Evolutionary conservation across 176 grass and related monocot species (phyloP), one percentile per base, ranked within the genome.

Genomic region (Ensete ventricosum): DNA sequence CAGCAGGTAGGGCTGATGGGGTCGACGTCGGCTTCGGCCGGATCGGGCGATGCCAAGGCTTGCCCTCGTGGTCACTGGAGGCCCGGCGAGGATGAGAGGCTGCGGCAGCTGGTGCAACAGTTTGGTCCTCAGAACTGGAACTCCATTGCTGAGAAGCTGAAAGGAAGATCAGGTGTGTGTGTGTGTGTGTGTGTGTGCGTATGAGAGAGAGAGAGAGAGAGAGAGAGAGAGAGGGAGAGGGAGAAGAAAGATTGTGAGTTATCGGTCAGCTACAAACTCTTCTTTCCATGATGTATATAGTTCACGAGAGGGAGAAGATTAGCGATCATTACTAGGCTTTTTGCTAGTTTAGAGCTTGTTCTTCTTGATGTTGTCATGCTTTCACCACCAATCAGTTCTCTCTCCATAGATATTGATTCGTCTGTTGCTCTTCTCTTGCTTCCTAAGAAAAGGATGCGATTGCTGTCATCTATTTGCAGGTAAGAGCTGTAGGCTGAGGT

Each of bases 91-190:
- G 93, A 97, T 66, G 88, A 97, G 77, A 88, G 88, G 77, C 77
- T 97, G 17, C 80, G 80, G 55, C 77, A 83, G 81, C 87, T 97
- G 2, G 88, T 97, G 8, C 77, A 93, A 23, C 82, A 93, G 88
- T 83, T 90, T 63, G 93, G 93, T 2, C 85, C 93, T 0, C 93
- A 97, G 85, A 97, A 97, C 75, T 97, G 93, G 93, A 97, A 97
- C 62, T 97, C 93, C 17, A 90, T 97, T 77, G 90, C 93, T n/a
- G 88, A 97, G 77, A 93, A 97, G 75, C 86, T 97, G 17, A 78
- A 90, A 57, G 93, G 93, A 7, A 92, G 93, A 88, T 97, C 93
- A 93, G 93, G 90, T 97, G 21, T 53, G 29, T 24, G 50, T 14
- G 14, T 53, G 29, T 29, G 27, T 3, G 27, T 29, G 2, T 29